Evolutionary conservation across 345 rosid species (phyloP), one percentile per base, ranked within the genome.

Genomic region (Acer negundo): DNA sequence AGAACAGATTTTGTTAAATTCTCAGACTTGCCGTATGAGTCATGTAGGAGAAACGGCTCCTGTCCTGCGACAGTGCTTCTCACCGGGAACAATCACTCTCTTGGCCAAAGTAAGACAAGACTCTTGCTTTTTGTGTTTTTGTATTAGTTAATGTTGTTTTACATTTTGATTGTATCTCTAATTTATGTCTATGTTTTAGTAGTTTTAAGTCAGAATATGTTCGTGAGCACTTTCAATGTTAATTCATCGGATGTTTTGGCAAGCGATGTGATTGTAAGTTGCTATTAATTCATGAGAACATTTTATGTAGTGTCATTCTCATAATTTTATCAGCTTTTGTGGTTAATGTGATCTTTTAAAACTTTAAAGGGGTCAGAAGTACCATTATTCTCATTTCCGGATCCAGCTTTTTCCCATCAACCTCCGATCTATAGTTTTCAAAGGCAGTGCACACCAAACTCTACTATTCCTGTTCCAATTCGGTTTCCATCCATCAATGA

Each of bases 11-110:
- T 72, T 70, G 7, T 85, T 49, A 78, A 89, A 0, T 76, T 67
- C 69, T 20, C 67, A 11, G 91, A 82, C 83, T 84, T 94, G 74
- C 92, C 87, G 15, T 61, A 82, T 80, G 88, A 86, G 20, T 86
- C 95, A 35, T 97, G 99, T 86, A 87, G 92, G 83, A 64, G 51
- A 0, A 81, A 83, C 3, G 94, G 92, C 49, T 74, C 90, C 72
- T 97, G 99, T 81, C 97, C 98, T 67, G 88, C 82, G 10, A 86
- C 90, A 17, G 23, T 87, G 56, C 89, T 97, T 12, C 74, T 90
- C 69, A 94, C 98, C 0, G 98, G 99, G 40, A 72, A 53, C 26
- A 93, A 94, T 81, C 87, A 17, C 11, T 76, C 99, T 7, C 79
- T 94, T 24, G 97, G 97, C 86, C 15, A 71, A 87, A 59, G 97